phyloP scores from a whole-genome alignment of 2,329 filamentous ascomycete species.

The Penicillium concentricum region DNA sequence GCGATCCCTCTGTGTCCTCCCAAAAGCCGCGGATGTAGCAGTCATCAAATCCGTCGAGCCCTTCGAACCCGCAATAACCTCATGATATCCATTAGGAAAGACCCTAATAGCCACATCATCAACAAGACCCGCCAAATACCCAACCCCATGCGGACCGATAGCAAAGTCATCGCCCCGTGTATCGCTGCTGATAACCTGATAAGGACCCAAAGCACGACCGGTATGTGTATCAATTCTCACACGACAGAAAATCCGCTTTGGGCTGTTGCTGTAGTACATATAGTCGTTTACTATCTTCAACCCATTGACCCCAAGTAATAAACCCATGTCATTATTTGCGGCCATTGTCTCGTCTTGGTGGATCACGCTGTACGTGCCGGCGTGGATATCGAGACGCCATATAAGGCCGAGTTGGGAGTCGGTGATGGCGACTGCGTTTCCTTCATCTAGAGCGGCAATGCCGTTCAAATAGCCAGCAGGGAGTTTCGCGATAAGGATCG shows the following conservation, averaged over 20 bases:
- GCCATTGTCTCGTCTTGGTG: constrained; percentile 14
- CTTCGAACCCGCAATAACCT: constrained; percentile 7
- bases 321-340: constrained; percentile 2
- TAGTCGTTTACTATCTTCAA: constrained; percentile 9
- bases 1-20: constrained; percentile 4
- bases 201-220: constrained; percentile 13
- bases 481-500: constrained; percentile 8
- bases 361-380: constrained; percentile 12
- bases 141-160: constrained; percentile 12
- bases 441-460: constrained; percentile 11
- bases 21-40: constrained; percentile 17
- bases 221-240: constrained; percentile 13
- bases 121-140: constrained; percentile 16
- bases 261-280: constrained; percentile 19
- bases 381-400: constrained; percentile 14
- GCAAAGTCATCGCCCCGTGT: constrained; percentile 19
- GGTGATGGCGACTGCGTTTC: constrained; percentile 11
- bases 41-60: constrained; percentile 14
- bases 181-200: constrained; percentile 12
- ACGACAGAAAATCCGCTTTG: constrained; percentile 19
- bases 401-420: constrained; percentile 14
- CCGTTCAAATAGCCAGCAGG: constrained; percentile 17
- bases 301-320: constrained; percentile 17
- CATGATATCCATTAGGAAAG: neutral
- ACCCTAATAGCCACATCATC: constrained; percentile 14